Conservation (phyloP, 768 basidiomycete genomes). For the Porpolomopsis calyptriformis region DNA sequence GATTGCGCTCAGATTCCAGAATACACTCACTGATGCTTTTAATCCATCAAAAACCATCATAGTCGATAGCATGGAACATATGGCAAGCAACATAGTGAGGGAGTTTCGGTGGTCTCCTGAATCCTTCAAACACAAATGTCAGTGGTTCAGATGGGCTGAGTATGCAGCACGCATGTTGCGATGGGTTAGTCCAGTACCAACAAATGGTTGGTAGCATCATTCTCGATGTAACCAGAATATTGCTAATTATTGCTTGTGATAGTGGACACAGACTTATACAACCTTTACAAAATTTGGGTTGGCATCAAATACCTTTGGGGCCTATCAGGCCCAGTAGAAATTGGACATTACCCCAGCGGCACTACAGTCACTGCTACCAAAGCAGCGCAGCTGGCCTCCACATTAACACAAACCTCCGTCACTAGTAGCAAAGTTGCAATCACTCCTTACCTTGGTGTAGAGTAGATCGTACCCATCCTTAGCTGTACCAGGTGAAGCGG, state of each 20-base stretch:
- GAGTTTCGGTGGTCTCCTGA: not conserved
- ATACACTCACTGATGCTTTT: not conserved
- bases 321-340: not conserved
- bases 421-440: not conserved
- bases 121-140: conserved; percentile 1
- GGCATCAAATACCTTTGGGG: conserved; percentile 1
- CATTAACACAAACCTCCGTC: not conserved
- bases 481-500: not conserved
- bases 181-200: not conserved
- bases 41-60: not conserved
- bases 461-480: not conserved
- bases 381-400: not conserved
- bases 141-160: conserved; percentile 1
- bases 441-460: not conserved
- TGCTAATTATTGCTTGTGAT: not conserved
- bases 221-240: no score
- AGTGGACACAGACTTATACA: not conserved
- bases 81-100: not conserved
- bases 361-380: not conserved
- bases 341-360: not conserved
- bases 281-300: not conserved
- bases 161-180: not conserved
- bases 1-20: not conserved
- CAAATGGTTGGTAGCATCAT: not conserved
- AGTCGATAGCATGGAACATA: not conserved